Percentiles rank a stretch among this genome's conserved stretches.
These are phyloP conservation scores for Populus ilicifolia DNA, from an alignment of 345 rosid genomes.

Conservation along the genomic window DNA sequence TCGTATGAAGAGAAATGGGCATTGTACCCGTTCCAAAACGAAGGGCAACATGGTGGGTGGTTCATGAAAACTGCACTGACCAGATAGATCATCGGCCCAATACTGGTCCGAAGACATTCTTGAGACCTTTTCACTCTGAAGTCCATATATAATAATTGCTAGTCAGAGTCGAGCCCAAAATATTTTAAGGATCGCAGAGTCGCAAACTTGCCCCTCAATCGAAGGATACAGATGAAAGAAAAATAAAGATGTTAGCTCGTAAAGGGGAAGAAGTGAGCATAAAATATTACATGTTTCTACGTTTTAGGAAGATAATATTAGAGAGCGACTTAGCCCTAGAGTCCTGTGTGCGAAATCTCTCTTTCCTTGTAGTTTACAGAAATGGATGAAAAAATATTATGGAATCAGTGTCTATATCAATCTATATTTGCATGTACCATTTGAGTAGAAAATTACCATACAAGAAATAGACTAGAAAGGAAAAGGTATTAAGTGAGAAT, in stretches of 20 bases:
- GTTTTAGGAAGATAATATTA: too few relatives aligned
- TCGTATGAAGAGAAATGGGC: too few relatives aligned
- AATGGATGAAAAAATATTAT: background rate
- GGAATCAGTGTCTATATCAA: background rate
- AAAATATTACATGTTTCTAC: background rate
- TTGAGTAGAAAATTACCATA: background rate
- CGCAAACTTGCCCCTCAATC: background rate
- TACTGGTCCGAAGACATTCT: background rate
- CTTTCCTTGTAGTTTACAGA: background rate
- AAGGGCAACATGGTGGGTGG: background rate
- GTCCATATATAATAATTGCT: background rate
- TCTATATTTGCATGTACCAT: background rate
- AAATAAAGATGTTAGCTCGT: background rate
- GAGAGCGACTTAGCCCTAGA: too few relatives aligned
- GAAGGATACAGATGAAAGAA: background rate
- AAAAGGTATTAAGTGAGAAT: too few relatives aligned
- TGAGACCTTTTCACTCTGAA: background rate
- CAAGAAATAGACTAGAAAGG: background rate
- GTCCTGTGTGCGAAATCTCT: background rate
- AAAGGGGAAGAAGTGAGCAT: background rate
- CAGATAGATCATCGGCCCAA: background rate
- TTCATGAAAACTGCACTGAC: background rate
- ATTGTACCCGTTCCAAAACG: background rate
- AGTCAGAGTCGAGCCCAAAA: background rate
- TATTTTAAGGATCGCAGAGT: background rate